Evolutionary conservation across 2,329 filamentous ascomycete genomes (phyloP).

Genomic region (Drechslera avenae): DNA sequence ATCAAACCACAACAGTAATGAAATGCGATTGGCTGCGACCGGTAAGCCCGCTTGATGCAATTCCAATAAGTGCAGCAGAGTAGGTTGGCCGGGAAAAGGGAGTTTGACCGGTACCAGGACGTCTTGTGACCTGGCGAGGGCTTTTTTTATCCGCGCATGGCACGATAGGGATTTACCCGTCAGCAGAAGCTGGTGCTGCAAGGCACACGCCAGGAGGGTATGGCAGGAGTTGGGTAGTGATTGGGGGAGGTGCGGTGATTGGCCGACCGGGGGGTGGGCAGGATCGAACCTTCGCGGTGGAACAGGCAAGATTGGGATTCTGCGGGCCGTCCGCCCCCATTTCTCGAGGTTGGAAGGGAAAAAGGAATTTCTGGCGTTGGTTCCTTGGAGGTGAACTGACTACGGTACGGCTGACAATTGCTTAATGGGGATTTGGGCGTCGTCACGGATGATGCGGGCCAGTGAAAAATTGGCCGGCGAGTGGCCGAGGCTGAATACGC

Average conservation of each 20-base stretch:
- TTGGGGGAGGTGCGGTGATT: constrained; percentile 25
- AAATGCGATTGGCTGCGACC: constrained; percentile 34
- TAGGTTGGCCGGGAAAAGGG: constrained; percentile 21
- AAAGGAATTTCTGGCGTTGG: constrained; percentile 17
- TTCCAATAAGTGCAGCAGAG: constrained; percentile 24
- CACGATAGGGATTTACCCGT: constrained; percentile 42
- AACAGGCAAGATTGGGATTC: constrained; percentile 27
- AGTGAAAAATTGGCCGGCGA: constrained; percentile 16
- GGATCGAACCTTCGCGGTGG: constrained; percentile 29
- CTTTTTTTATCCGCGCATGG: constrained; percentile 25
- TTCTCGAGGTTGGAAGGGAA: constrained; percentile 13
- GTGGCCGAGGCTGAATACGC: constrained; percentile 24
- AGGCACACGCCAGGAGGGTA: constrained; percentile 37
- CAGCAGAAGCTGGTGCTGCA: constrained; percentile 32
- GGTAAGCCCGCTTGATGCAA: constrained; percentile 29
- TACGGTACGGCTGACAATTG: constrained; percentile 14
- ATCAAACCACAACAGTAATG: constrained; percentile 38
- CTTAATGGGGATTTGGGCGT: constrained; percentile 15
- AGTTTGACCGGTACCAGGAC: constrained; percentile 31
- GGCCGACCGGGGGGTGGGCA: constrained; percentile 21
- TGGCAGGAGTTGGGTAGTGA: constrained; percentile 15
- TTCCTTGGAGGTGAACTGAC: constrained; percentile 12
- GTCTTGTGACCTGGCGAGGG: constrained; percentile 44
- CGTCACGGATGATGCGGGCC: constrained; percentile 18
- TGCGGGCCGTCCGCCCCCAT: constrained; percentile 36